Base-by-base conservation (phyloP, 495 filamentous ascomycete genomes). In the Rostrohypoxylon terebratum region DNA sequence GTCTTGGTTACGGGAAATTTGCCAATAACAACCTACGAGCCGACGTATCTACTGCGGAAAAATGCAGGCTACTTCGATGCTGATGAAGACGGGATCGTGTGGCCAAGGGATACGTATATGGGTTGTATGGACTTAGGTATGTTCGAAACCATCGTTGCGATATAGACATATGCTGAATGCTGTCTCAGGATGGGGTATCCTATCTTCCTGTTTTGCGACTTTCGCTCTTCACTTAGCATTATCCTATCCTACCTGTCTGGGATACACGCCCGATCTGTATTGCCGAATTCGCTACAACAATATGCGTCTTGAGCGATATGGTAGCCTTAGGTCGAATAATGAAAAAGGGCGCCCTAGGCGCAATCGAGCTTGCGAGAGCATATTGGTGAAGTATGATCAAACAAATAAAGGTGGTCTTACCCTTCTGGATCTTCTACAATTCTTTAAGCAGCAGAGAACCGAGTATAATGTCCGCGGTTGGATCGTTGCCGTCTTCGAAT, bases 181-280 rank as follows among this genome's bases (percentile, higher is more conserved):
- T n/a, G 34, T 48, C 14, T 3, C n/a, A 68, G 65, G 65, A 54
- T 55, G 57, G 57, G 65, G 65, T 0, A 68, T 68, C 36, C 20
- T 36, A 3, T 45, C 65, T 0, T 68, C 65, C 0, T 44, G 7
- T 23, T 4, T 61, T 14, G 47, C 23, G 13, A 34, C 55, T 45
- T 11, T 61, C 47, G 57, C 38, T 10, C n/a, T 55, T 33, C 65
- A 68, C 13, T 33, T 48, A 1, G 55, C 8, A 3, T 28, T 68
- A 23, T 68, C 65, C 0, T 68, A 68, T 51, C 45, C 57, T 0
- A 68, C 65, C 11, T 42, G 34, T 25, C 31, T 34, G 21, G 44
- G 57, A 7, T 45, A 45, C 34, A 55, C 47, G 0, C 65, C 65
- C 3, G 65, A 68, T 10, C 13, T 16, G 6, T 23, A 25, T 25